Base-by-base conservation (phyloP, 139 green algal species). In the Spirogloea muscicola region DNA sequence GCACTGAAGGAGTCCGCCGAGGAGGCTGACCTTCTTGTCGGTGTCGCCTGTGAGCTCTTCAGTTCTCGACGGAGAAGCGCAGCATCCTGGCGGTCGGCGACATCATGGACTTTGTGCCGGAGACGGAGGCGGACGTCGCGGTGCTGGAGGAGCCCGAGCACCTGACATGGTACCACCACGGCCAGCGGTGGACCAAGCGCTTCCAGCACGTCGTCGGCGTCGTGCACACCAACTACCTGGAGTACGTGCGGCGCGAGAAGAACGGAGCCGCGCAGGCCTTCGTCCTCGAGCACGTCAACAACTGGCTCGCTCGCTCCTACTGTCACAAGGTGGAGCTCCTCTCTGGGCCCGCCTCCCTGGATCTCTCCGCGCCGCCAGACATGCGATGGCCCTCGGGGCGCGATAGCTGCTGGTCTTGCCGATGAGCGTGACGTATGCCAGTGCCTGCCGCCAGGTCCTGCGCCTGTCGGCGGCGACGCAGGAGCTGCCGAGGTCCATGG, bases 221-320 rank as follows among this genome's bases (percentile, higher is more conserved):
- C 51, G 91, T 98, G 81, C 95, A 99, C 88, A 99, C 95, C 63
- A 99, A 99, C 86, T 99, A 99, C 84, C 86, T 98, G 55, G 95
- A 99, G 84, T 99, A 99, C 72, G 94, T 88, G 1, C 83, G 66
- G 0, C 72, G 90, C 5, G 91, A 95, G 82, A 86, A 91, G 49
- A 72, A 86, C 9, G 91, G 91, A 2, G 36, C 81, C 7, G 29
- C 94, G 13, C 94, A 93, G 77, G 87, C 88, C 69, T 52, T 74
- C 29, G 29, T 90, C 48, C 79, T 96, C 62, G 61, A 72, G 25
- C 66, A 83, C 60, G 57, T 96, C 66, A 98, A 98, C 85, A 83
- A 70, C 39, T 80, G 84, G 83, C 85, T 96, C 44, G 92, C 83
- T 65, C 84, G 91, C 62, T 70, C 87, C 46, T 90, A 97, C 86